A percentile compares a stretch with the other conserved stretches of the same genome.
Conservation (phyloP, 225 moss, liverwort and hornwort genomes). For the Lunularia cruciata region DNA sequence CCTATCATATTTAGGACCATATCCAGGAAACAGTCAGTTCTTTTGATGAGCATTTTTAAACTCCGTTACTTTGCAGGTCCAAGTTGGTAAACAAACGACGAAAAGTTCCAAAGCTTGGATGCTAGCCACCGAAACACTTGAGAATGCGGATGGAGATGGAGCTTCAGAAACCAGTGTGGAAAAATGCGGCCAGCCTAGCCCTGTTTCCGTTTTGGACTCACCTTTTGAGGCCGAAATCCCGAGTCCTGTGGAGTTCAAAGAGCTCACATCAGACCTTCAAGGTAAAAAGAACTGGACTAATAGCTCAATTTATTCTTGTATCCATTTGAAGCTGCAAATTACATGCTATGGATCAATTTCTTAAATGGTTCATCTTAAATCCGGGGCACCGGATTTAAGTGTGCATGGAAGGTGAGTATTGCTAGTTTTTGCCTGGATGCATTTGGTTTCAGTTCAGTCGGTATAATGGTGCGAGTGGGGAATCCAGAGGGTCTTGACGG, state of each 20-base stretch:
- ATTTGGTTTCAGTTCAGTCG: too few relatives aligned
- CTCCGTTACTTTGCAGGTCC: conserved; percentile 36
- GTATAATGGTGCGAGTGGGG: too few relatives aligned
- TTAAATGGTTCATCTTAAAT: too few relatives aligned
- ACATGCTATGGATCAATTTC: too few relatives aligned
- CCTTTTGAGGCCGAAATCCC: conserved; percentile 56
- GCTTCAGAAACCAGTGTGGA: conserved; percentile 59
- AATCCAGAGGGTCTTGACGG: too few relatives aligned
- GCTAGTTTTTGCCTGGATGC: too few relatives aligned
- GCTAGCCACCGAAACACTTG: conserved; percentile 45
- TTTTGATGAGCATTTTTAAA: too few relatives aligned
- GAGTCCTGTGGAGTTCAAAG: conserved; percentile 59
- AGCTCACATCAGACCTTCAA: conserved; percentile 62
- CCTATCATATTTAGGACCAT: not conserved
- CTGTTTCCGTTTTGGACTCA: conserved; percentile 55
- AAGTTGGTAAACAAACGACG: conserved; percentile 30
- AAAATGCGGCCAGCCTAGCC: conserved; percentile 57
- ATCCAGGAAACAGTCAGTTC: too few relatives aligned
- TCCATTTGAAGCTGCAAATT: too few relatives aligned
- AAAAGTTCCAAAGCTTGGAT: conserved; percentile 44
- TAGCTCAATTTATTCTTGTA: too few relatives aligned
- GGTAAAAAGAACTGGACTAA: conserved; percentile 31
- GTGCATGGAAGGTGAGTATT: too few relatives aligned
- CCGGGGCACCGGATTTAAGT: too few relatives aligned
- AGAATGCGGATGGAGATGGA: conserved; percentile 47